Conservation (phyloP, 2,329 filamentous ascomycete species). For the Esteya vermicola region DNA sequence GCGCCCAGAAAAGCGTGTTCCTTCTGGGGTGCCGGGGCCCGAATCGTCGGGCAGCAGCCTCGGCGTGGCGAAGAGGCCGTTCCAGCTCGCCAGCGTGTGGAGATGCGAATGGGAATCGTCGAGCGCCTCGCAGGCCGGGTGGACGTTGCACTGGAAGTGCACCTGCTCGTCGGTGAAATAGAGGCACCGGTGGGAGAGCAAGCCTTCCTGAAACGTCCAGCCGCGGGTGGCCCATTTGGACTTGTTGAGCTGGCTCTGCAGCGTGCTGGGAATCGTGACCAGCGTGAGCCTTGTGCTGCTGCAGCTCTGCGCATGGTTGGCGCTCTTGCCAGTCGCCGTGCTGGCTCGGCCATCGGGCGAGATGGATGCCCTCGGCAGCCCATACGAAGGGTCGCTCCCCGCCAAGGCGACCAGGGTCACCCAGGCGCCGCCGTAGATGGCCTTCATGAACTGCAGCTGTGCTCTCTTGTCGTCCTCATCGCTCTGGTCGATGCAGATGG, state of each 20-base stretch:
- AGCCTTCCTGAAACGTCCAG: neutral
- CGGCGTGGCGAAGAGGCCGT: too few relatives aligned
- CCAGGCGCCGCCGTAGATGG: neutral
- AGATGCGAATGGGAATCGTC: too few relatives aligned
- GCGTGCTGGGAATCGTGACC: too few relatives aligned
- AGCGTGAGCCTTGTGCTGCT: too few relatives aligned
- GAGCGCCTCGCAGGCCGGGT: neutral
- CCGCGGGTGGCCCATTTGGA: too few relatives aligned
- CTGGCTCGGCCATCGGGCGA: neutral
- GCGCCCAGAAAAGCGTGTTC: too few relatives aligned
- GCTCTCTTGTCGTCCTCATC: neutral
- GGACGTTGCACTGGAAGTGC: neutral
- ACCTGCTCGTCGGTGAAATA: neutral
- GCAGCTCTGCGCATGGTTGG: neutral
- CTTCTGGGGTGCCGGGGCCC: too few relatives aligned
- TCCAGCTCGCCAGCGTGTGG: too few relatives aligned
- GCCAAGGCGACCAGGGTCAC: neutral
- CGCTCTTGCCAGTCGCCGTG: neutral
- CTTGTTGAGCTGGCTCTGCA: too few relatives aligned
- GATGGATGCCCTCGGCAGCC: neutral
- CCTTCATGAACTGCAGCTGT: neutral
- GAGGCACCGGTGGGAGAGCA: neutral
- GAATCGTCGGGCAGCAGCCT: too few relatives aligned
- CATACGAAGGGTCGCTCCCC: too few relatives aligned
- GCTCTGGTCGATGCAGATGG: neutral